phyloP scores from a whole-genome alignment of 1,284 basidiomycete species.

The Caloboletus firmus region DNA sequence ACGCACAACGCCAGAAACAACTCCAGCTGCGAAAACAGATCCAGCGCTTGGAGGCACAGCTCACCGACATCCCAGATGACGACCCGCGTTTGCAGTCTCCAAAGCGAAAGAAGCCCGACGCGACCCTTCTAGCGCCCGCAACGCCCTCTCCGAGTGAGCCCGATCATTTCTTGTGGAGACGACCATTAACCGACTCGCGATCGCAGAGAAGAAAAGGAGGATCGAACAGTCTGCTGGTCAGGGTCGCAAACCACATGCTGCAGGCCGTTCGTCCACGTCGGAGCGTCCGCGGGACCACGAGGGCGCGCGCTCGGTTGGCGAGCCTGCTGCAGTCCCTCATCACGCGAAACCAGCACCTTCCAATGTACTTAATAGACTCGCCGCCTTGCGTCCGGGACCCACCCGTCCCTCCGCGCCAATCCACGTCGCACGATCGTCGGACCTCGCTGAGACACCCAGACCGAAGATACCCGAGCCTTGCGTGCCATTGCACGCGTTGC shows the following conservation, averaged over 20 bases:
- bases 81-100: constrained; percentile 40
- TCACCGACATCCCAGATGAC: constrained; percentile 35
- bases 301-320: constrained; percentile 4
- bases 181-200: constrained; percentile 13
- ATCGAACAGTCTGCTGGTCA: constrained; percentile 17
- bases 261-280: constrained; percentile 5
- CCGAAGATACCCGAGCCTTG: constrained; percentile 11
- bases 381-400: constrained; percentile 22
- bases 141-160: constrained; percentile 71
- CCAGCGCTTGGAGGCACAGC: constrained; percentile 42
- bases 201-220: constrained; percentile 51
- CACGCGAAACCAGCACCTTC: constrained; percentile 32
- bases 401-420: constrained; percentile 16
- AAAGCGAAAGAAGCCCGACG: constrained; percentile 48
- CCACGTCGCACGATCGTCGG: constrained; percentile 22
- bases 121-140: constrained; percentile 53
- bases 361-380: constrained; percentile 29
- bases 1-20: constrained; percentile 35
- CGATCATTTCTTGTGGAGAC: background rate
- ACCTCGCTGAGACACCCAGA: constrained; percentile 23
- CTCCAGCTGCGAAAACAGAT: constrained; percentile 45
- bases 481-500: background rate
- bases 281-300: constrained; percentile 16
- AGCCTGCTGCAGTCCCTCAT: constrained; percentile 1
- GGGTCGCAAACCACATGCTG: constrained; percentile 21